Evolutionary conservation across 768 basidiomycete species (phyloP).

Genomic region (Mycena maculata): DNA sequence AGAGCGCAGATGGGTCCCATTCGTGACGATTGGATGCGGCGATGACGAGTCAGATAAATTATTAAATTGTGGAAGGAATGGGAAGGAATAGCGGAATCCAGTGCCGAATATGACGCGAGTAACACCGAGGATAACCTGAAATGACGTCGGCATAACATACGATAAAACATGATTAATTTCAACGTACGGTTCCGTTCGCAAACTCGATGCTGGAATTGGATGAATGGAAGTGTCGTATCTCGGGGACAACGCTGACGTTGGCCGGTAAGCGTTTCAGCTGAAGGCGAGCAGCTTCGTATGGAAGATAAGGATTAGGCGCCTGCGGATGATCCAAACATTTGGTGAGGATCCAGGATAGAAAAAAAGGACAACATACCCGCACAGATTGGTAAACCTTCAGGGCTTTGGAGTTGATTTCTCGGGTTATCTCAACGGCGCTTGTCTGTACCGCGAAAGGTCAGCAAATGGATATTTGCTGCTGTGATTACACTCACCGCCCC

Average conservation of each 20-base stretch:
- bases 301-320: constrained; percentile 30
- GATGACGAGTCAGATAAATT: no score
- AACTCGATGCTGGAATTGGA: constrained; percentile 39
- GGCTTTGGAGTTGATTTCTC: constrained; percentile 37
- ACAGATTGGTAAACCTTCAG: constrained; percentile 37
- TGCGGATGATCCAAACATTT: constrained; percentile 16
- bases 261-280: constrained; percentile 35
- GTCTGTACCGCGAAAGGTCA: background rate
- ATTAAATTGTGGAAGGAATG: constrained; percentile 46
- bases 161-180: background rate
- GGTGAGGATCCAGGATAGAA: no score
- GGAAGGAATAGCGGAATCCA: constrained; percentile 46
- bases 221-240: constrained; percentile 42
- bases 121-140: constrained; percentile 38
- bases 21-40: constrained; percentile 42
- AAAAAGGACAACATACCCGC: constrained; percentile 8
- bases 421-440: constrained; percentile 42
- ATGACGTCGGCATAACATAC: constrained; percentile 5
- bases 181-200: constrained; percentile 42
- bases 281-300: constrained; percentile 20
- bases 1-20: constrained; percentile 42
- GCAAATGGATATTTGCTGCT: no score
- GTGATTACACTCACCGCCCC: constrained; percentile 35
- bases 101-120: constrained; percentile 46
- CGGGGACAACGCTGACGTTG: constrained; percentile 42